These are phyloP conservation scores for Hemileia vastatrix DNA, from an alignment of 1,284 basidiomycete species.

Conservation along the genomic window DNA sequence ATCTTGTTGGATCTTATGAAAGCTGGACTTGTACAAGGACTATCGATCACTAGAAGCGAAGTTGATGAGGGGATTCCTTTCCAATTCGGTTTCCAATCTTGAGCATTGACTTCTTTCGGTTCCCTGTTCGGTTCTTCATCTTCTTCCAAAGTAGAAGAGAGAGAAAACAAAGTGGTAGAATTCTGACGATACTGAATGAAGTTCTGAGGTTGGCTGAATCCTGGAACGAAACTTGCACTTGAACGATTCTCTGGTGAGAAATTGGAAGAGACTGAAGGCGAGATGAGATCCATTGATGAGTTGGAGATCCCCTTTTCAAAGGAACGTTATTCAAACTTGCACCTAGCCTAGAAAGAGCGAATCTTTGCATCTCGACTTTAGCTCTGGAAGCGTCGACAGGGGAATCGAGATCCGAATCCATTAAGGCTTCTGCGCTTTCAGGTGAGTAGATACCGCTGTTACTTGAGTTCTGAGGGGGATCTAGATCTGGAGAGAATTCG, in stretches of 20 bases:
- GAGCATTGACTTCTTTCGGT: too few relatives aligned
- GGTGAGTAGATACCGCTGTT: neutral
- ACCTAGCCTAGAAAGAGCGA: neutral
- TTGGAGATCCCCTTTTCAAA: neutral
- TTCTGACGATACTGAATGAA: too few relatives aligned
- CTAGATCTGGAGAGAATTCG: neutral
- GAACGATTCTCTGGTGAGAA: neutral
- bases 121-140: too few relatives aligned
- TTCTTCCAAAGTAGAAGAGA: too few relatives aligned
- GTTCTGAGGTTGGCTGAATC: too few relatives aligned
- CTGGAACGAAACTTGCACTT: too few relatives aligned
- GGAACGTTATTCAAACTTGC: neutral
- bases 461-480: neutral
- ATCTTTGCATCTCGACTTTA: neutral
- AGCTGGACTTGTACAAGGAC: neutral
- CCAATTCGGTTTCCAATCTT: too few relatives aligned
- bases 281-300: neutral
- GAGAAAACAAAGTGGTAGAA: too few relatives aligned
- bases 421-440: neutral
- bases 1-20: neutral
- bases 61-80: too few relatives aligned
- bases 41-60: neutral
- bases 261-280: neutral
- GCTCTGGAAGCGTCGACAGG: neutral
- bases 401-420: neutral